Percentiles rank a stretch among this genome's conserved stretches.
These are phyloP conservation scores for Eucommia ulmoides DNA, from an alignment of 257 asterid species.

Conservation along the genomic window DNA sequence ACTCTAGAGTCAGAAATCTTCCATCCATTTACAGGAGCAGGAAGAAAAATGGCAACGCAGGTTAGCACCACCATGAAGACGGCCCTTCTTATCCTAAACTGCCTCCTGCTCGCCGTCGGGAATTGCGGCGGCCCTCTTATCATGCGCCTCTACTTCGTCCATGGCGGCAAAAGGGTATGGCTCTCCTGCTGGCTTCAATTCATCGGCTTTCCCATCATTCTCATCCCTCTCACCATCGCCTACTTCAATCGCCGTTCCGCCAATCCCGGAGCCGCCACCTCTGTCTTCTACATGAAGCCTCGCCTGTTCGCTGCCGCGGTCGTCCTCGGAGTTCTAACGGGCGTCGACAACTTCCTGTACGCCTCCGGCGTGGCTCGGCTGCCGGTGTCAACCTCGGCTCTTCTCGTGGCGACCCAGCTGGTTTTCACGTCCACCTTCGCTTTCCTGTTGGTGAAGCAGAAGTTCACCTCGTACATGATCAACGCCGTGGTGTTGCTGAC, in stretches of 20 bases:
- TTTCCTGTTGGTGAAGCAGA: constrained; percentile 20
- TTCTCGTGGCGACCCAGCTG: constrained; percentile 29
- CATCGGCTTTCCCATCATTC: constrained; percentile 21
- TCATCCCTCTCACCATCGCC: constrained; percentile 12
- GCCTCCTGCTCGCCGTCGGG: neutral
- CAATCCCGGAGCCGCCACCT: neutral
- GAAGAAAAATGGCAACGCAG: too few relatives aligned
- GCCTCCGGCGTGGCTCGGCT: constrained; percentile 23
- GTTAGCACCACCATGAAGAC: neutral
- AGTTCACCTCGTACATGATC: constrained; percentile 27
- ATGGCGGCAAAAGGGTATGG: constrained; percentile 15
- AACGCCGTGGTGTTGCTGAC: constrained; percentile 32
- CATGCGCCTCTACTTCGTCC: constrained; percentile 8
- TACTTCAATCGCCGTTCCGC: constrained; percentile 15
- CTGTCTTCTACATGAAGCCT: constrained; percentile 7
- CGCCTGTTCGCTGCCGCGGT: constrained; percentile 14
- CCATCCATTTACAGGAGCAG: too few relatives aligned
- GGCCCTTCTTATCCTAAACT: neutral
- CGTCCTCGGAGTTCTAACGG: constrained; percentile 16
- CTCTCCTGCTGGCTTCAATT: constrained; percentile 21
- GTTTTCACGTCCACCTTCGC: constrained; percentile 34
- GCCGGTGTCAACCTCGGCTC: constrained; percentile 33
- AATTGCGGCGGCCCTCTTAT: constrained; percentile 2
- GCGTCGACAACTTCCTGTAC: constrained; percentile 25
- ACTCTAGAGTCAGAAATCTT: too few relatives aligned